Conservation (phyloP, 768 basidiomycete species). For the Tylopilus sp. region DNA sequence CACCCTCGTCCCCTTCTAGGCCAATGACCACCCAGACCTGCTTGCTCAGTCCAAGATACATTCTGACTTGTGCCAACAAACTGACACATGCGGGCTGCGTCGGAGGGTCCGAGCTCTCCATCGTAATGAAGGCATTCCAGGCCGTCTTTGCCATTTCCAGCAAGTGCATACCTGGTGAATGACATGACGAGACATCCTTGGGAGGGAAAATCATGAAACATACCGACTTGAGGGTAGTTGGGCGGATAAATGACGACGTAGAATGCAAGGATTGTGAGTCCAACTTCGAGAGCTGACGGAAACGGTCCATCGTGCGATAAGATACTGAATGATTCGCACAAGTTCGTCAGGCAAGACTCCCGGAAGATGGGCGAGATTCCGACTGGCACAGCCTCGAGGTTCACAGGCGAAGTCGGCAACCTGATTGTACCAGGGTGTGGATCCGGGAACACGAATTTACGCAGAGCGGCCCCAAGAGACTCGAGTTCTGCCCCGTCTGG, state of each 20-base stretch:
- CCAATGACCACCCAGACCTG: slow-evolving; percentile 48
- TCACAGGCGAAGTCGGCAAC: slow-evolving; percentile 24
- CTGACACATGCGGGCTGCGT: slow-evolving; percentile 10
- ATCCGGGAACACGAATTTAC: slow-evolving; percentile 37
- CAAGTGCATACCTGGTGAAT: slow-evolving; percentile 60
- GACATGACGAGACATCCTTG: neutral
- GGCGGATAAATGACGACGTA: slow-evolving; percentile 70
- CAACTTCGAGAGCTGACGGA: slow-evolving; percentile 47
- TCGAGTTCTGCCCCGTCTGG: slow-evolving; percentile 18
- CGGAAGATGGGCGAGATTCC: slow-evolving; percentile 44
- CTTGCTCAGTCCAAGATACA: slow-evolving; percentile 40
- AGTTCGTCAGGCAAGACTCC: slow-evolving; percentile 52
- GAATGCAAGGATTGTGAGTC: slow-evolving; percentile 57
- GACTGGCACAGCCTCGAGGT: slow-evolving; percentile 34
- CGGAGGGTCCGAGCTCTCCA: slow-evolving; percentile 15
- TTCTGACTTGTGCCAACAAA: slow-evolving; percentile 29
- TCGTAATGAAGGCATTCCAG: slow-evolving; percentile 60
- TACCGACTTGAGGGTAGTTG: slow-evolving; percentile 83
- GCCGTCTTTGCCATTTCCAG: slow-evolving; percentile 73
- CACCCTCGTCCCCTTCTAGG: slow-evolving; percentile 59
- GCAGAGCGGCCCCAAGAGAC: slow-evolving; percentile 32
- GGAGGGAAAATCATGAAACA: slow-evolving; percentile 10
- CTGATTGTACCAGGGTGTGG: slow-evolving; percentile 14
- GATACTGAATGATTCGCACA: slow-evolving; percentile 64
- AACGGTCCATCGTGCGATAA: slow-evolving; percentile 67